Conservation (phyloP, 305 asterid genomes). For the Galium porrigens region DNA sequence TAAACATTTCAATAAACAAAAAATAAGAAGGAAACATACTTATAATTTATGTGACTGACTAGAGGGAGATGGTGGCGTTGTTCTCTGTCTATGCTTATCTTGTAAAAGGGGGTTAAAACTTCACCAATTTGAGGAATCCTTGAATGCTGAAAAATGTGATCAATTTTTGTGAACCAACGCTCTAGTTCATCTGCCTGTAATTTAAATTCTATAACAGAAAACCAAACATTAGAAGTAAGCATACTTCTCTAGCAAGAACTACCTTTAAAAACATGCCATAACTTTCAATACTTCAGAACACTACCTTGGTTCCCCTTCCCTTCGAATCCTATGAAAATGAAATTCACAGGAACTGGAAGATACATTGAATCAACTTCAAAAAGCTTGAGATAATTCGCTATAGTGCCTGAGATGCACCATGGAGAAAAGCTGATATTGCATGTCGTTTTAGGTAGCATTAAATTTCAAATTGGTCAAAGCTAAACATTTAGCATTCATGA, state of each 20-base stretch:
- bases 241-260: conserved; percentile 3
- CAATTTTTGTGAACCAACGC: conserved; percentile 96
- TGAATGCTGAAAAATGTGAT: conserved; percentile 86
- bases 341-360: conserved; percentile 84
- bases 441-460: not conserved
- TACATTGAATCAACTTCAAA: conserved; percentile 81
- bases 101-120: conserved; percentile 83
- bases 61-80: conserved; percentile 78
- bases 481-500: not conserved
- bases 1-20: conserved; percentile 9
- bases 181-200: conserved; percentile 70
- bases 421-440: not conserved
- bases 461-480: not conserved
- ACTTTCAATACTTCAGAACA: conserved; percentile 1
- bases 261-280: not conserved
- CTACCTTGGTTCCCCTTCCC: conserved; percentile 89
- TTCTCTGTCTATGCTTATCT: conserved; percentile 56
- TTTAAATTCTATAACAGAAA: conserved; percentile 46
- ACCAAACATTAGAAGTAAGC: conserved; percentile 17
- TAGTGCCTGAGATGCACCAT: conserved; percentile 47
- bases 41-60: conserved; percentile 73
- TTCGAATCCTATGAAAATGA: conserved; percentile 88
- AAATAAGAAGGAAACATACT: conserved; percentile 33
- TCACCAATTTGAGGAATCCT: conserved; percentile 87
- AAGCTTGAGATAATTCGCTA: conserved; percentile 74